A percentile compares a stretch with the other conserved stretches of the same genome.
phyloP scores from a whole-genome alignment of 148 eudicot genomes.

The Chenopodium suecicum region DNA sequence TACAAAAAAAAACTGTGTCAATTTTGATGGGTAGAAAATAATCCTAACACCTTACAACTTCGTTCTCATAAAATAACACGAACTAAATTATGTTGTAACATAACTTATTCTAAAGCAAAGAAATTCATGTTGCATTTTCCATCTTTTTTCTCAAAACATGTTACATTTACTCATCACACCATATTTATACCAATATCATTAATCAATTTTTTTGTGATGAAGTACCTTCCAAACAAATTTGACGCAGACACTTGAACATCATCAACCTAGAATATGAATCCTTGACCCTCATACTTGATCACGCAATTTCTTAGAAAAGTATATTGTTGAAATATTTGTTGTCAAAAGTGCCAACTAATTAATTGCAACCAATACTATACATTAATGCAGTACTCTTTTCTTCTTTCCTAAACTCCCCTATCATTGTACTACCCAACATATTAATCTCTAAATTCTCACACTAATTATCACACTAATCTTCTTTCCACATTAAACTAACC shows the following conservation, averaged over 20 bases:
- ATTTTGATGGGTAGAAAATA: too few relatives aligned
- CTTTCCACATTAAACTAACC: constrained; percentile 14
- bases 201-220: too few relatives aligned
- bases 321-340: background rate
- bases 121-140: too few relatives aligned
- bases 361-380: background rate
- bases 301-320: background rate
- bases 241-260: background rate
- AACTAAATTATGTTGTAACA: too few relatives aligned
- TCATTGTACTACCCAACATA: constrained; percentile 24
- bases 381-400: constrained; percentile 8
- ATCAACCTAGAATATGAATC: background rate
- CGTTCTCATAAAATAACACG: too few relatives aligned
- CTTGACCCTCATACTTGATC: background rate
- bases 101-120: too few relatives aligned
- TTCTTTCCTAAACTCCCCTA: constrained; percentile 4
- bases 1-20: too few relatives aligned
- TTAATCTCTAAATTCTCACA: background rate
- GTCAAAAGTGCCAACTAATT: background rate
- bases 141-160: too few relatives aligned
- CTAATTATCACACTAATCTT: constrained; percentile 13
- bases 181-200: too few relatives aligned
- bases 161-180: too few relatives aligned
- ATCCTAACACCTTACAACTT: too few relatives aligned
- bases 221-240: background rate